Conservation (phyloP, 192 early-diverging fungal genomes). For the Entomortierella parvispora region DNA sequence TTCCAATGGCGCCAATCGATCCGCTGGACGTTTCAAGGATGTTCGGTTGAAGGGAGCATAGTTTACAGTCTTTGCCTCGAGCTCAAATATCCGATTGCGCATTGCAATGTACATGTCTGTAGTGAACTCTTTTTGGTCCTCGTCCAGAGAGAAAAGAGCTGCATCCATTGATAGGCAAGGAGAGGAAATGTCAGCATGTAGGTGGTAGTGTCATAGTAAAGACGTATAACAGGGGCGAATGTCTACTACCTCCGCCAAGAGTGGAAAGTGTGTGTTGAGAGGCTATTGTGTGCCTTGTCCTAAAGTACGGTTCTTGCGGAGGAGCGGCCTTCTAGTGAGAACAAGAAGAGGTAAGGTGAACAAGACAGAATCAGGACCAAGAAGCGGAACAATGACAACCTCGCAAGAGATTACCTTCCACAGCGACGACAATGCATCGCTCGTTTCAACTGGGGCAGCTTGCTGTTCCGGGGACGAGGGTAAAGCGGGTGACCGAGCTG, state of each 20-base stretch:
- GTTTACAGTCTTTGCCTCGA: conserved; percentile 35
- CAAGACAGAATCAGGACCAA: background rate
- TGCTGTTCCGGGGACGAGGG: too few species aligned
- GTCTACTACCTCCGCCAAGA: conserved; percentile 33
- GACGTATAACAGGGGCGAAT: background rate
- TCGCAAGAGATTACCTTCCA: conserved; percentile 39
- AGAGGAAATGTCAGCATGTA: background rate
- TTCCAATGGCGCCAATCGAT: conserved; percentile 7
- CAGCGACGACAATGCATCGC: conserved; percentile 40
- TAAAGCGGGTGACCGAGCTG: conserved; percentile 33
- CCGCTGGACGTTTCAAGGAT: conserved; percentile 29
- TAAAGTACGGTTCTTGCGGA: conserved; percentile 46
- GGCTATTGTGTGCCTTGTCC: conserved; percentile 40
- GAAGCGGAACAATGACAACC: background rate
- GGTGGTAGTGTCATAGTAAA: background rate
- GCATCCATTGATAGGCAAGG: background rate
- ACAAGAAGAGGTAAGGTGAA: background rate
- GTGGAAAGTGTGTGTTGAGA: conserved; percentile 52
- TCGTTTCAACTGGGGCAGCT: conserved; percentile 8
- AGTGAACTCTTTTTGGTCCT: conserved; percentile 32
- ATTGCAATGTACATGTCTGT: conserved; percentile 46
- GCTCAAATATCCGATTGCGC: conserved; percentile 44
- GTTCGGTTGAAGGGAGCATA: conserved; percentile 30
- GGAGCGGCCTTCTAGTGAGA: conserved; percentile 40
- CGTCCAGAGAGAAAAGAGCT: conserved; percentile 47